Evolutionary conservation across 352 stramenopile species (phyloP).

Genomic region (Globisporangium sylvaticum): DNA sequence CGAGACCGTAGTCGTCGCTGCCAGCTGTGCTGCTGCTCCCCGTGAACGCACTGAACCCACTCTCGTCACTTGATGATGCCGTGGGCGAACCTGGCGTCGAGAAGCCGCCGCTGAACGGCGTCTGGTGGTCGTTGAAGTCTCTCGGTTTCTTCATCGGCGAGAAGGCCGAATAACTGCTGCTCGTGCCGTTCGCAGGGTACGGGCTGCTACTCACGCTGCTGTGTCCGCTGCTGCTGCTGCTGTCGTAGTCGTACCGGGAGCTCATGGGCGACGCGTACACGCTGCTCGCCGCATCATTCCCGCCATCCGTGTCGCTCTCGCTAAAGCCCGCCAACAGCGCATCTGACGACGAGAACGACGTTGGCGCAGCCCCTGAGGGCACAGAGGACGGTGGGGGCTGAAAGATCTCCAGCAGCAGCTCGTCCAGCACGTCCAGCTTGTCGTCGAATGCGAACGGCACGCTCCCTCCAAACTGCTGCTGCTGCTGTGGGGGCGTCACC

Average conservation of each 20-base stretch:
- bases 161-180: background rate
- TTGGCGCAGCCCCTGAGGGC: background rate
- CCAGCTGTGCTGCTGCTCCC: background rate
- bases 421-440: conserved; percentile 9
- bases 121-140: background rate
- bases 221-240: background rate
- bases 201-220: background rate
- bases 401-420: conserved; percentile 12
- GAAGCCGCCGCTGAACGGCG: background rate
- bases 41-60: background rate
- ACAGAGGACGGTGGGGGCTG: background rate
- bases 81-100: conserved; percentile 1
- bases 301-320: background rate
- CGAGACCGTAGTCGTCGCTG: background rate
- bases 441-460: conserved; percentile 2
- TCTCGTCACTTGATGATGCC: conserved; percentile 10
- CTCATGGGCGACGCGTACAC: background rate
- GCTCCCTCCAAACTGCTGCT: too few species aligned
- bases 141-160: background rate
- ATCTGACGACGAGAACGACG: background rate
- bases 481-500: too few species aligned
- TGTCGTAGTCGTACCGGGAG: conserved; percentile 3
- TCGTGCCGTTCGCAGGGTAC: background rate
- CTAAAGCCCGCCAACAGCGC: background rate
- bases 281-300: background rate